Evolutionary conservation across 495 filamentous ascomycete genomes (phyloP).

Genomic region (Lentithecium fluviatile): DNA sequence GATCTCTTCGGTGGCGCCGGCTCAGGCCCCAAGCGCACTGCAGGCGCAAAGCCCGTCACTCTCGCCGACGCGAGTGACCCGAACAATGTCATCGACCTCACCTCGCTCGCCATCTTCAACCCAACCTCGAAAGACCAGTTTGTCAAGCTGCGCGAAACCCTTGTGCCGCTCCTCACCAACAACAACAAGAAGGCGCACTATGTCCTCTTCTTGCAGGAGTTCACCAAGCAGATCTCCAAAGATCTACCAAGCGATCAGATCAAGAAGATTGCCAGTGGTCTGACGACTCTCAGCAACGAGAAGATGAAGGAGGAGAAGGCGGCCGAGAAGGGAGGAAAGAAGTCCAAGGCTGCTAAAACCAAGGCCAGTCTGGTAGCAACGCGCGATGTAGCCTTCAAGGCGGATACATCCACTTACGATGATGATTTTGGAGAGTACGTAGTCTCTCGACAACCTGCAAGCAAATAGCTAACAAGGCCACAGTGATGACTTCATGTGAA

Average conservation of each 20-base stretch:
- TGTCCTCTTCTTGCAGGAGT: slow-evolving; percentile 82
- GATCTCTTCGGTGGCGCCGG: slow-evolving; percentile 76
- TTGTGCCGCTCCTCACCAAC: slow-evolving; percentile 69
- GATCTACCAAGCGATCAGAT: slow-evolving; percentile 88
- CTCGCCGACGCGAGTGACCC: slow-evolving; percentile 68
- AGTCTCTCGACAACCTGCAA: not conserved
- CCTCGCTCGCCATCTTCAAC: slow-evolving; percentile 78
- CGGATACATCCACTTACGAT: slow-evolving; percentile 73
- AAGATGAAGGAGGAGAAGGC: slow-evolving; percentile 99
- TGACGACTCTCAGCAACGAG: slow-evolving; percentile 89
- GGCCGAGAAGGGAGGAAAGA: slow-evolving; percentile 92
- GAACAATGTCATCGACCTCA: slow-evolving; percentile 74
- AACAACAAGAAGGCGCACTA: slow-evolving; percentile 91
- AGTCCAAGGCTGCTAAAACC: slow-evolving; percentile 90
- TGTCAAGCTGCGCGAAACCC: slow-evolving; percentile 64
- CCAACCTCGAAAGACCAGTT: slow-evolving; percentile 85
- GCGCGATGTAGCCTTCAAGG: slow-evolving; percentile 58
- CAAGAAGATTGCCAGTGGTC: slow-evolving; percentile 83
- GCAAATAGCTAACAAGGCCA: slow-evolving; percentile 3
- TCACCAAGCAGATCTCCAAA: slow-evolving; percentile 79
- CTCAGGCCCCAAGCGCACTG: slow-evolving; percentile 26
- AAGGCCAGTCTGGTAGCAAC: slow-evolving; percentile 78
- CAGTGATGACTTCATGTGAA: slow-evolving; percentile 48
- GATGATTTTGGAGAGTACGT: slow-evolving; percentile 78
- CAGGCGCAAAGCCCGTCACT: slow-evolving; percentile 61